These are phyloP conservation scores for Kwoniella dejecticola DNA, from an alignment of 768 basidiomycete species.

Conservation along the genomic window DNA sequence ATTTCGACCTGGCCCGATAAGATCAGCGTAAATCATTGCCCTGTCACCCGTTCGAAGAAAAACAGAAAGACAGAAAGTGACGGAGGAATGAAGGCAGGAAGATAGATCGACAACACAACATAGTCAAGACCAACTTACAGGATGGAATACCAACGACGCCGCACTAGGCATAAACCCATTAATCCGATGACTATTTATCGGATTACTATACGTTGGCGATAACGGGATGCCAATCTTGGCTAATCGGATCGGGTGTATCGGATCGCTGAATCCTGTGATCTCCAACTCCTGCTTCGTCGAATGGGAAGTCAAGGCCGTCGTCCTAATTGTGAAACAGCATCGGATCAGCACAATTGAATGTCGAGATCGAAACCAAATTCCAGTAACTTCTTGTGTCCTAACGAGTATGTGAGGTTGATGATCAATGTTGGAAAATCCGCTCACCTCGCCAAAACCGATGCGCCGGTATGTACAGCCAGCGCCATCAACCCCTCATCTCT, in stretches of 20 bases:
- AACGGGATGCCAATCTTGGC: constrained; percentile 44
- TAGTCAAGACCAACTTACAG: no score
- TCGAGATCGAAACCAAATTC: no score
- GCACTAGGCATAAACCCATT: constrained; percentile 47
- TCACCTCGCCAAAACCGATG: constrained; percentile 82
- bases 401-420: no score
- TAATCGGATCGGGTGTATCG: constrained; percentile 31
- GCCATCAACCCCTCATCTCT: constrained; percentile 74
- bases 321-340: constrained; percentile 13
- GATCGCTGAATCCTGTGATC: constrained; percentile 46
- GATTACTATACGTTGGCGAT: constrained; percentile 23
- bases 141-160: constrained; percentile 54
- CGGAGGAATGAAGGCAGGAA: no score
- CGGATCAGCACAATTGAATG: background rate
- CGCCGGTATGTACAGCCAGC: constrained; percentile 81
- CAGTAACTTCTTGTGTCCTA: no score
- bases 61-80: no score
- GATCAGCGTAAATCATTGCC: no score
- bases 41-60: no score
- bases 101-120: no score
- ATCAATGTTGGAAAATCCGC: constrained; percentile 41
- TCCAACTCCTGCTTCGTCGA: constrained; percentile 44
- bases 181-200: constrained; percentile 11
- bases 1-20: constrained; percentile 44
- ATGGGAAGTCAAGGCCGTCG: constrained; percentile 41